Evolutionary conservation across 768 basidiomycete genomes (phyloP), one percentile per base, ranked within the genome.

Genomic region (Psilocybe sp.): DNA sequence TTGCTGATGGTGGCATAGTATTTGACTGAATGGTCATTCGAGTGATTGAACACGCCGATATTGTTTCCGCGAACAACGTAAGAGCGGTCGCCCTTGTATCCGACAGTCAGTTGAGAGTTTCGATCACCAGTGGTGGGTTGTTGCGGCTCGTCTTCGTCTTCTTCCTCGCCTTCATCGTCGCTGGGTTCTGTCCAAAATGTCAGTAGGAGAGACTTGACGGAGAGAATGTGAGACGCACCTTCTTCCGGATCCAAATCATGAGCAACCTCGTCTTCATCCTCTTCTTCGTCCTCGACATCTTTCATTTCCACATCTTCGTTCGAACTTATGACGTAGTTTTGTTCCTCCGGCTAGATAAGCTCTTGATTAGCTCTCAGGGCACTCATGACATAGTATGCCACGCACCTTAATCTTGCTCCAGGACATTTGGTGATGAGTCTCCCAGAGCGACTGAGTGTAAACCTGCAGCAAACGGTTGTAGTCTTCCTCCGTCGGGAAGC

Each of bases 1-100:
- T 90, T 86, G 67, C 84, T 85, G 62, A 98, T 96, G 12, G 90
- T 90, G 2, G 88, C 91, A 51, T 83, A 79, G 65, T 92, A 96
- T 64, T 89, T 88, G 63, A 97, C 81, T 54, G 84, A 75, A 54
- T 82, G 76, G 46, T 83, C 80, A 16, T 72, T 78, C 2, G 81
- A 76, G 60, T 89, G 89, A 49, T 79, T 84, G 73, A 95, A 97
- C 19, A 94, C 90, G 13, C 92, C 92, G 46, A 97, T 94, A 61
- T 87, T 91, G 68, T 83, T 88, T 36, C 94, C 95, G 40, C 94
- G 85, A 33, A 92, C 86, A 50, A 98, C 94, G 61, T 92, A 97
- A 10, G 94, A 92, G 23, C 95, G 79, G 60, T 97, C 94, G 52
- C 93, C 91, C 70, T 92, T 93, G 77, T 97, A 95, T 10, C 96